A percentile compares a stretch with the other conserved stretches of the same genome.
phyloP scores from a whole-genome alignment of 2,329 filamentous ascomycete species.

The Pseudogymnoascus sp. region DNA sequence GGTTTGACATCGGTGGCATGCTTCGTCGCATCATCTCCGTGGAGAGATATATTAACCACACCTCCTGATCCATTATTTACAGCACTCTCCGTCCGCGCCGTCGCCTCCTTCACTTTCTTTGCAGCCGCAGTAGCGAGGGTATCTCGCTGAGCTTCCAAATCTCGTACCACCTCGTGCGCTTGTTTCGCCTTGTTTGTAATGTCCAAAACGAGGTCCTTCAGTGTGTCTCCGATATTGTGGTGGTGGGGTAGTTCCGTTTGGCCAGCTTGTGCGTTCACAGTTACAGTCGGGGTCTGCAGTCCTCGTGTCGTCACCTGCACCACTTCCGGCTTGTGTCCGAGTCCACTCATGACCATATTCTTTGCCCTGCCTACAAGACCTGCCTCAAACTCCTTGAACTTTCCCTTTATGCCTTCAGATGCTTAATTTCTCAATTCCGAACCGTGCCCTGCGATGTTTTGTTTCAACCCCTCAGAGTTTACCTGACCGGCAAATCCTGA shows the following conservation, averaged over 20 bases:
- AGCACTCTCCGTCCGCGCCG: neutral
- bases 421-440: neutral
- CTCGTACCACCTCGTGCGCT: neutral
- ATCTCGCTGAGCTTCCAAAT: neutral
- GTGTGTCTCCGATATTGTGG: neutral
- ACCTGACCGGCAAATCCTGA: neutral
- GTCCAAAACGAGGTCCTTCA: neutral
- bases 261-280: neutral
- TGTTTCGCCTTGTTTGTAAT: neutral
- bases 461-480: neutral
- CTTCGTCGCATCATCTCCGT: neutral
- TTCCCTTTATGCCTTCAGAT: slow-evolving; percentile 7
- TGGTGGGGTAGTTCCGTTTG: neutral
- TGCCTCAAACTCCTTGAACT: slow-evolving; percentile 14
- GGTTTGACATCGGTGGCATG: neutral
- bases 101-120: neutral
- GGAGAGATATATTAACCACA: neutral
- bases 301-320: neutral
- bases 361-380: slow-evolving; percentile 13
- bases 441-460: neutral
- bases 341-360: slow-evolving; percentile 4
- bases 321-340: slow-evolving; percentile 9
- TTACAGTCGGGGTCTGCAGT: neutral
- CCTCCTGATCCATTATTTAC: neutral
- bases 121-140: neutral